phyloP scores from a whole-genome alignment of 129 eudicot species.

The Rutidosis leptorrhynchoides region DNA sequence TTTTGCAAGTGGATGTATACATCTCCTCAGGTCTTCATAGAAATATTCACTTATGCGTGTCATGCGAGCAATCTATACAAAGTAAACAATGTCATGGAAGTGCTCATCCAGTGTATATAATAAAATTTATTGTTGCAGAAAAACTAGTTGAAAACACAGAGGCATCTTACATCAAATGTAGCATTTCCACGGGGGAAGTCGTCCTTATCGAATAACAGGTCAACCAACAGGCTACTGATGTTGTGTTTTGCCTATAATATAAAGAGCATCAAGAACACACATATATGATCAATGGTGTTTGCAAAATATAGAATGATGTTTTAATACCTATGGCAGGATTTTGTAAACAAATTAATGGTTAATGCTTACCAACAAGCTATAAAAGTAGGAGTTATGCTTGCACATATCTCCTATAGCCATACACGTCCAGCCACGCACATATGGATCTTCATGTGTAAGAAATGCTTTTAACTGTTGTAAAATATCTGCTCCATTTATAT shows the following conservation, averaged over 20 bases:
- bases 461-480: too few relatives aligned
- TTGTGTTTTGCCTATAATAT: too few relatives aligned
- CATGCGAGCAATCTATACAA: constrained; percentile 71
- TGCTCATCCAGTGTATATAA: neutral
- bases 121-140: neutral
- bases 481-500: too few relatives aligned
- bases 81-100: neutral
- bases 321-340: too few relatives aligned
- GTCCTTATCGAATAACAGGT: too few relatives aligned
- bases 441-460: constrained; percentile 80
- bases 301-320: too few relatives aligned
- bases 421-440: constrained; percentile 82
- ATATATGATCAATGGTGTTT: too few relatives aligned
- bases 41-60: constrained; percentile 73
- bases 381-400: constrained; percentile 85
- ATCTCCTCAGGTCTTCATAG: constrained; percentile 69
- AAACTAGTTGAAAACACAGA: neutral
- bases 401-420: constrained; percentile 92
- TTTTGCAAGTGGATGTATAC: constrained; percentile 76
- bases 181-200: constrained; percentile 71
- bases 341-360: too few relatives aligned
- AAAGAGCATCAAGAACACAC: too few relatives aligned
- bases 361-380: too few relatives aligned
- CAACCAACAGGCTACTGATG: too few relatives aligned
- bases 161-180: constrained; percentile 71